Conservation (phyloP, 129 eudicot species). For the Pittosporum tobira region DNA sequence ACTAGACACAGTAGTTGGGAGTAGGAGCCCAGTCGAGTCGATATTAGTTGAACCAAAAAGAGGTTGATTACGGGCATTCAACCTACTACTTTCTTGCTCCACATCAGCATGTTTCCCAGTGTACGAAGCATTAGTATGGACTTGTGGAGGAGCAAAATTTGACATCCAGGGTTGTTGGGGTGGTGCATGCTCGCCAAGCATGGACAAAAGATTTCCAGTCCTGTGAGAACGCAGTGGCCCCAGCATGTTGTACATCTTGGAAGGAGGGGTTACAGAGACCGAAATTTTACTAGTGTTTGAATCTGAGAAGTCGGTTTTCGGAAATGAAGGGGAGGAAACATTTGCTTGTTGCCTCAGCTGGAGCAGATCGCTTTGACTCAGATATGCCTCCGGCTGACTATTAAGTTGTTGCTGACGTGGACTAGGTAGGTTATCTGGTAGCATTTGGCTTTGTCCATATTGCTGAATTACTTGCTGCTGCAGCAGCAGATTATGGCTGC, state of each 20-base stretch:
- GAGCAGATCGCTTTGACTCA: slow-evolving; percentile 42
- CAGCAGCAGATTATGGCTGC: slow-evolving; percentile 44
- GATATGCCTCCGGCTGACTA: slow-evolving; percentile 49
- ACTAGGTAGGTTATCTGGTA: slow-evolving; percentile 43
- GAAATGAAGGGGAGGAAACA: slow-evolving; percentile 50
- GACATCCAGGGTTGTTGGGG: slow-evolving; percentile 74
- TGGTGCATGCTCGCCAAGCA: slow-evolving; percentile 48
- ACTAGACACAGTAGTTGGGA: slow-evolving; percentile 69
- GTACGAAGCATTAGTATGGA: slow-evolving; percentile 42
- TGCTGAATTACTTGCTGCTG: slow-evolving; percentile 62
- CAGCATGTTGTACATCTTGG: slow-evolving; percentile 60
- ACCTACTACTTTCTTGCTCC: slow-evolving; percentile 50
- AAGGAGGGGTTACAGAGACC: slow-evolving; percentile 37
- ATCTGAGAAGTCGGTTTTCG: slow-evolving; percentile 46
- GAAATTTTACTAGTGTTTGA: slow-evolving; percentile 37
- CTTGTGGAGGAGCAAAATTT: slow-evolving; percentile 47
- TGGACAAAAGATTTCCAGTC: slow-evolving; percentile 44
- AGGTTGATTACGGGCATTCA: slow-evolving; percentile 60
- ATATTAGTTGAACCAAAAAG: slow-evolving; percentile 48
- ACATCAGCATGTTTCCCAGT: slow-evolving; percentile 42
- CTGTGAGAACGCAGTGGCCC: slow-evolving; percentile 58
- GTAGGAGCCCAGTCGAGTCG: slow-evolving; percentile 69
- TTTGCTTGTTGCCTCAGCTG: slow-evolving; percentile 56
- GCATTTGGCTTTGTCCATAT: slow-evolving; percentile 55
- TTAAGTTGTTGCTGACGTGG: slow-evolving; percentile 37